Evolutionary conservation across 306 rosid genomes (phyloP), one percentile per base, ranked within the genome.

Genomic region (Mimosa pudica): DNA sequence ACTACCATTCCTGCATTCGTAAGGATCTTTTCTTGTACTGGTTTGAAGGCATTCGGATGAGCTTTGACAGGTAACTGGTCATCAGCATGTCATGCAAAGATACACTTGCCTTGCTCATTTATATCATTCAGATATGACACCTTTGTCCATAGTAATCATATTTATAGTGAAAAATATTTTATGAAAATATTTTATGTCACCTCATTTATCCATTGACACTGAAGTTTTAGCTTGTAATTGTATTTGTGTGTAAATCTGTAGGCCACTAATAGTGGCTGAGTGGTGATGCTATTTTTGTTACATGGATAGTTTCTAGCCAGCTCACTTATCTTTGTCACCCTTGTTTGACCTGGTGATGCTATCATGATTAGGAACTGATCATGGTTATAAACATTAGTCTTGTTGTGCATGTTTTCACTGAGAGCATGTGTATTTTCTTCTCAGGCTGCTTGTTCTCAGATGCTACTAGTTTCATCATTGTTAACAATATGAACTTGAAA

Each of bases 11-110:
- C 61, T 77, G 77, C 75, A 84, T 94, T 38, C 70, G 86, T 75
- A 86, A 87, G 80, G 93, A 92, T 85, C 86, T 94, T 51, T 82
- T 89, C 60, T 74, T 90, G 79, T 90, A 85, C 88, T 94, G 97
- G 97, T 92, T 94, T 79, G 86, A 91, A 88, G 98, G 90, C 84
- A 85, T 92, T 80, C 86, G 80, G 73, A 33, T 82, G 85, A 88
- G 82, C 85, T 92, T 94, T 75, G 93, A 92, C 70, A 91, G 98
- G 98, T 94, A 86, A 62, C 54, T 83, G 72, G 66, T 14, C 41
- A 61, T 68, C 55, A 49, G 36, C 5, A 47, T 58, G 58, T 73
- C 74, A 41, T 62, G 55, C 74, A 66, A 76, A 60, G 54, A 69
- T 80, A 73, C 10, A 10, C 33, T 51, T 77, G 71, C 75, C 47